These are phyloP conservation scores for Alternaria triticina DNA, from an alignment of 2,329 filamentous ascomycete genomes.

Conservation along the genomic window DNA sequence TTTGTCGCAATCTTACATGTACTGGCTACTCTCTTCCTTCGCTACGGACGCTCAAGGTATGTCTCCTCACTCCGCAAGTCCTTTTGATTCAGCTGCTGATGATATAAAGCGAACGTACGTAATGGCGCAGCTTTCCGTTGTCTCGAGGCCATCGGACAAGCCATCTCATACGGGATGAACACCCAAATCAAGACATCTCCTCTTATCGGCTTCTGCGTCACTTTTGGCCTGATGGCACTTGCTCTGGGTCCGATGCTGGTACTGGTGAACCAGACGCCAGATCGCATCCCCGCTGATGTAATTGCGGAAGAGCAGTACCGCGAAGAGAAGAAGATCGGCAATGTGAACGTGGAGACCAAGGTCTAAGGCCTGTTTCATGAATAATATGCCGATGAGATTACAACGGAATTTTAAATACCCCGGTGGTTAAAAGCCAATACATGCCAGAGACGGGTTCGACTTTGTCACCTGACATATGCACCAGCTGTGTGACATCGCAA, in stretches of 20 bases:
- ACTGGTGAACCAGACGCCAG: constrained; percentile 40
- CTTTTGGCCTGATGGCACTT: constrained; percentile 40
- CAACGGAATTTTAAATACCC: not conserved
- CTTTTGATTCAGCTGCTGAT: constrained; percentile 3
- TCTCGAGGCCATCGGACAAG: constrained; percentile 36
- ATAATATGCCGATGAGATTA: not conserved
- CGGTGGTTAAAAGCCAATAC: not conserved
- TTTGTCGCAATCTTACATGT: constrained; percentile 40
- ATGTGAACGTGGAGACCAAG: constrained; percentile 19
- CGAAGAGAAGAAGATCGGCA: constrained; percentile 21
- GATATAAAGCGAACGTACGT: constrained; percentile 24
- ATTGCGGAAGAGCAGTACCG: constrained; percentile 33
- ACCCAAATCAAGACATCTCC: constrained; percentile 37
- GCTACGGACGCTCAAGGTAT: constrained; percentile 35
- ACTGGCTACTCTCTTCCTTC: constrained; percentile 40
- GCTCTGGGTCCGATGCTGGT: constrained; percentile 41
- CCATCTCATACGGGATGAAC: constrained; percentile 40
- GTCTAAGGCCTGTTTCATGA: not conserved
- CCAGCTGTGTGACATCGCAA: not conserved
- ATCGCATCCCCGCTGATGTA: constrained; percentile 41
- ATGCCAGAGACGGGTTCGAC: not conserved
- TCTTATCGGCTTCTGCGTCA: constrained; percentile 40
- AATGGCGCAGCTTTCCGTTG: constrained; percentile 37
- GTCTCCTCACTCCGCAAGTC: not conserved
- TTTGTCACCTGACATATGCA: not conserved